Evolutionary conservation across 345 rosid species (phyloP).

Genomic region (Euclidium syriacum): DNA sequence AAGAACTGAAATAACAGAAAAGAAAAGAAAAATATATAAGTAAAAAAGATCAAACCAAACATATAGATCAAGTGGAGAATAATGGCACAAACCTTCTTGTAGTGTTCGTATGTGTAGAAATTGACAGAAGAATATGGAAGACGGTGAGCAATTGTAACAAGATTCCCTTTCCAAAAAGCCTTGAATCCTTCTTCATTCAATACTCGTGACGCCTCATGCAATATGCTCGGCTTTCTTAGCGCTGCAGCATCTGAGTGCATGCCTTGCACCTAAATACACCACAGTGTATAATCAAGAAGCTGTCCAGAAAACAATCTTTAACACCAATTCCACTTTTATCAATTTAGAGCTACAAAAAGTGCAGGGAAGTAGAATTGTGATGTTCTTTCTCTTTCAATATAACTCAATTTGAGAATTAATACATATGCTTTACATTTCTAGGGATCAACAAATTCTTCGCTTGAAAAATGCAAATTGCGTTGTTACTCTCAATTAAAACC

Average conservation of each 20-base stretch:
- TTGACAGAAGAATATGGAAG: conserved; percentile 89
- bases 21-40: neutral
- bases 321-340: neutral
- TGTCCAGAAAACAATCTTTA: neutral
- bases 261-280: conserved; percentile 66
- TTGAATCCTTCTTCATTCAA: conserved; percentile 78
- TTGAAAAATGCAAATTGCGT: too few species aligned
- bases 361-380: neutral
- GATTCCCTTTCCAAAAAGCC: conserved; percentile 97
- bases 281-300: neutral
- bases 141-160: conserved; percentile 90
- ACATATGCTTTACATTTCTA: neutral
- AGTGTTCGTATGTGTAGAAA: conserved; percentile 82
- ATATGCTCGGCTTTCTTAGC: conserved; percentile 67
- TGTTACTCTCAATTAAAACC: too few species aligned
- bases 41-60: neutral
- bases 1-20: conserved; percentile 40
- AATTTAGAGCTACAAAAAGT: neutral
- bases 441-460: neutral
- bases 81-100: conserved; percentile 51
- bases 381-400: neutral
- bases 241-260: conserved; percentile 72
- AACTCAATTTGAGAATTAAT: neutral
- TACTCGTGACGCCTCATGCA: conserved; percentile 78
- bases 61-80: neutral